A percentile compares a stretch with the other conserved stretches of the same genome.
Conservation (phyloP, 1,284 basidiomycete species). For the Ustilago esculenta region DNA sequence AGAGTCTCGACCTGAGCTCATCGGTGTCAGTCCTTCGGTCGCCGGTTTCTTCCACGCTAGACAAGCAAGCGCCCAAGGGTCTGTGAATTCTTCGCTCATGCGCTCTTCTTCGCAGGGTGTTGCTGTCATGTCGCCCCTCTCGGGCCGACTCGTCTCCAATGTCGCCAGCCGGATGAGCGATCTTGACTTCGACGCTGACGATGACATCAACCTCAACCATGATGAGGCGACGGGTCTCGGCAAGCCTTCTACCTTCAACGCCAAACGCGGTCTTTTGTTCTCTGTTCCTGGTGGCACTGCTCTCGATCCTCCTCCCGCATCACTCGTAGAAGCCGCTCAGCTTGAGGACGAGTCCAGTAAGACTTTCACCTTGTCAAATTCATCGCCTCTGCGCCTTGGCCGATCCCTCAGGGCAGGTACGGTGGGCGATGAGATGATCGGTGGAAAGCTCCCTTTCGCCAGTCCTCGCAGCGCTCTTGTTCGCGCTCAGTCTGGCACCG, state of each 20-base stretch:
- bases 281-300: slow-evolving; percentile 23
- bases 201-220: slow-evolving; percentile 27
- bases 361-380: slow-evolving; percentile 8
- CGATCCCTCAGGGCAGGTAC: slow-evolving; percentile 23
- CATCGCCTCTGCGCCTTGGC: slow-evolving; percentile 32
- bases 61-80: slow-evolving; percentile 32
- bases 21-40: slow-evolving; percentile 47
- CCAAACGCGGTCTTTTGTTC: slow-evolving; percentile 50
- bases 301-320: slow-evolving; percentile 39
- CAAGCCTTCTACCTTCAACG: slow-evolving; percentile 31
- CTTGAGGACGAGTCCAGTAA: slow-evolving; percentile 26
- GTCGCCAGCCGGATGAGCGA: slow-evolving; percentile 40
- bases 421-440: slow-evolving; percentile 39
- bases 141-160: slow-evolving; percentile 34
- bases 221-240: slow-evolving; percentile 12
- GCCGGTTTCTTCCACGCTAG: slow-evolving; percentile 42
- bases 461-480: slow-evolving; percentile 45
- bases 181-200: slow-evolving; percentile 49
- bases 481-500: slow-evolving; percentile 41
- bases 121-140: slow-evolving; percentile 47
- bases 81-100: slow-evolving; percentile 36
- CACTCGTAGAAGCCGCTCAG: slow-evolving; percentile 32
- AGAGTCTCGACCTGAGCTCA: slow-evolving; percentile 40
- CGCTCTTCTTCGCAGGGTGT: slow-evolving; percentile 36
- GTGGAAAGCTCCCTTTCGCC: slow-evolving; percentile 40